Conservation (phyloP, 1,284 basidiomycete species). For the Apiotrichum veenhuisii region DNA sequence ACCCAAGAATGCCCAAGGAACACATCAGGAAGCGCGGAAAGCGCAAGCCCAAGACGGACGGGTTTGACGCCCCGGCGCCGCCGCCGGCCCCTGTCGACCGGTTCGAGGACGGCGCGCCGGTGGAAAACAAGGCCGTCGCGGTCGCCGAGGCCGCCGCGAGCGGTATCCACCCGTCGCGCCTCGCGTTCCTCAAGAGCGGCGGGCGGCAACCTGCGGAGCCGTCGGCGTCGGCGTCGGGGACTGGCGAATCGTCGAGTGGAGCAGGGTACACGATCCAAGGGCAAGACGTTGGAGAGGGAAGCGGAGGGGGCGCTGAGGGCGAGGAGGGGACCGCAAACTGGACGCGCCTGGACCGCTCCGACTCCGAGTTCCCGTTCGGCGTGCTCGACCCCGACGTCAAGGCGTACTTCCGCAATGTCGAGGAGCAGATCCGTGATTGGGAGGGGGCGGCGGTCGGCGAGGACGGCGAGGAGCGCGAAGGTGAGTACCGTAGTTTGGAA, state of each 20-base stretch:
- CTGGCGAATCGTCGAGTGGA: no score
- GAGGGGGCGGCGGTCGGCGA: constrained; percentile 53
- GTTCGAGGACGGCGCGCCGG: constrained; percentile 1
- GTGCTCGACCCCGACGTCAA: constrained; percentile 82
- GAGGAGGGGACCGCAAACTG: constrained; percentile 22
- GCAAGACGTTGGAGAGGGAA: constrained; percentile 8
- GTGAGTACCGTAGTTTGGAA: no score
- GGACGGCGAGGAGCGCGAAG: constrained; percentile 62
- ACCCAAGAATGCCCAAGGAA: constrained; percentile 44
- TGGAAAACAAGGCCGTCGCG: background rate
- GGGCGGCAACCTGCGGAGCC: constrained; percentile 13
- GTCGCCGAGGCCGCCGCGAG: constrained; percentile 15
- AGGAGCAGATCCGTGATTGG: constrained; percentile 80
- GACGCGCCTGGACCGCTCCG: constrained; percentile 36
- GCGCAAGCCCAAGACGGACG: constrained; percentile 43
- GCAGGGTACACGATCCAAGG: background rate
- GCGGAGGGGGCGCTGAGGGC: constrained; percentile 5
- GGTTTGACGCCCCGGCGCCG: background rate
- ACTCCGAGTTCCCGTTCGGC: constrained; percentile 77
- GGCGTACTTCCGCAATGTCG: constrained; percentile 83
- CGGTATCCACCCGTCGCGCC: constrained; percentile 41
- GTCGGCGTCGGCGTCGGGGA: no score
- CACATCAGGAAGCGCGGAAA: constrained; percentile 48
- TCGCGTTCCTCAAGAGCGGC: constrained; percentile 33
- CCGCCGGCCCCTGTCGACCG: background rate